Evolutionary conservation across 2,329 filamentous ascomycete genomes (phyloP).

Genomic region (Alternaria incomplexa): DNA sequence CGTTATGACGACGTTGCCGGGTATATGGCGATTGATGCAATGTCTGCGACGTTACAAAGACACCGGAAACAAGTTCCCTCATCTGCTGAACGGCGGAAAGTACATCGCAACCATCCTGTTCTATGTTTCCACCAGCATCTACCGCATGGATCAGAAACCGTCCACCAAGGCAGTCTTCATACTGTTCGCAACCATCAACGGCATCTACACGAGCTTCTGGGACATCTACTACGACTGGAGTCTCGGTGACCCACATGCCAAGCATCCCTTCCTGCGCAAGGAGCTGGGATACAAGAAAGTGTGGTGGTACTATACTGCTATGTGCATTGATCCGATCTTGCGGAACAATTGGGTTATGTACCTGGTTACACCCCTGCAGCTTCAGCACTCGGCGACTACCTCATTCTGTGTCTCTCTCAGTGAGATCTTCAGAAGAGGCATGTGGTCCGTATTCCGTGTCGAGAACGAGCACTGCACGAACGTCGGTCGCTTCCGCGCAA

Average conservation of each 20-base stretch:
- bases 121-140: slow-evolving; percentile 80
- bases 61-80: slow-evolving; percentile 86
- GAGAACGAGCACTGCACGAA: slow-evolving; percentile 93
- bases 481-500: slow-evolving; percentile 87
- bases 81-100: slow-evolving; percentile 90
- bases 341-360: slow-evolving; percentile 97
- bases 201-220: slow-evolving; percentile 86
- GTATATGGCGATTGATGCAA: slow-evolving; percentile 89
- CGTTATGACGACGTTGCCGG: slow-evolving; percentile 82
- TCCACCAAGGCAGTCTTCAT: slow-evolving; percentile 75
- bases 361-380: slow-evolving; percentile 77
- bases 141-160: slow-evolving; percentile 71
- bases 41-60: slow-evolving; percentile 89
- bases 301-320: slow-evolving; percentile 87
- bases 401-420: slow-evolving; percentile 80
- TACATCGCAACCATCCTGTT: slow-evolving; percentile 84
- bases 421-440: slow-evolving; percentile 82
- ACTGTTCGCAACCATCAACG: slow-evolving; percentile 79
- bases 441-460: slow-evolving; percentile 92
- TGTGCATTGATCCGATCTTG: slow-evolving; percentile 81
- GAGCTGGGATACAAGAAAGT: slow-evolving; percentile 77
- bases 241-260: slow-evolving; percentile 77
- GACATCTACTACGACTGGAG: slow-evolving; percentile 97
- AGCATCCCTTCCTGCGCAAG: slow-evolving; percentile 68
- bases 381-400: slow-evolving; percentile 81